A percentile compares a stretch with the other conserved stretches of the same genome.
These are phyloP conservation scores for Seminavis robusta DNA, from an alignment of 108 stramenopile genomes.

Conservation along the genomic window DNA sequence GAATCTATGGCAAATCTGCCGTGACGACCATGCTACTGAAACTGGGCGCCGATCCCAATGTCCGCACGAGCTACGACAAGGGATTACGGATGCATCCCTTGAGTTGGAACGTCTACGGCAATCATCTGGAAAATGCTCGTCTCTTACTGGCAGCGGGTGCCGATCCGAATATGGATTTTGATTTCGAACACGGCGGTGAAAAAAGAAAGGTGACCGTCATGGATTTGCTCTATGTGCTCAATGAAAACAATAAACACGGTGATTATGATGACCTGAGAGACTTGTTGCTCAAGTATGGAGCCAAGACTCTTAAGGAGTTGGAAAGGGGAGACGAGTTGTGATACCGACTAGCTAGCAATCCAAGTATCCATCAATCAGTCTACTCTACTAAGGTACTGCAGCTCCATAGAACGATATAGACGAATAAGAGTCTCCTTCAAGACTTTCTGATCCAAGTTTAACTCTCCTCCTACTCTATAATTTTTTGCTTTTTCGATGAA, in stretches of 20 bases:
- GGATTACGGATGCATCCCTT: slow-evolving; percentile 84
- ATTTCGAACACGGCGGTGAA: slow-evolving; percentile 22
- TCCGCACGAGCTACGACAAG: slow-evolving; percentile 59
- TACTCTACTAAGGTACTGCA: too few relatives aligned
- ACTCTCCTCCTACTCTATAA: too few relatives aligned
- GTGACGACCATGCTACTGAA: slow-evolving; percentile 52
- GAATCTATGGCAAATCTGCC: slow-evolving; percentile 46
- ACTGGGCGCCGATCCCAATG: slow-evolving; percentile 70
- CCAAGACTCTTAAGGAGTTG: too few relatives aligned
- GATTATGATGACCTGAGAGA: background rate
- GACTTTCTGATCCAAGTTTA: too few relatives aligned
- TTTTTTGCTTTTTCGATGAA: too few relatives aligned
- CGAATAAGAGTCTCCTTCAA: too few relatives aligned
- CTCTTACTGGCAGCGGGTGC: slow-evolving; percentile 69
- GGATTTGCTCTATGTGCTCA: slow-evolving; percentile 63
- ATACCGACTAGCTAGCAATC: too few relatives aligned
- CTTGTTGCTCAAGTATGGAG: slow-evolving; percentile 6
- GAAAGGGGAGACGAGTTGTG: too few relatives aligned
- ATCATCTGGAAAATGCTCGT: slow-evolving; percentile 57
- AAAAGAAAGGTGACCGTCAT: slow-evolving; percentile 40
- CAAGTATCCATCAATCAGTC: too few relatives aligned
- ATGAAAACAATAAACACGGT: background rate
- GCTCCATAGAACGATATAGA: too few relatives aligned
- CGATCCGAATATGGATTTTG: slow-evolving; percentile 77
- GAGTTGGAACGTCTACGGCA: slow-evolving; percentile 77